Percentiles rank a stretch among this genome's conserved stretches.
Conservation (phyloP, 1,139 yeast genomes). For the Candida sanyaensis region DNA sequence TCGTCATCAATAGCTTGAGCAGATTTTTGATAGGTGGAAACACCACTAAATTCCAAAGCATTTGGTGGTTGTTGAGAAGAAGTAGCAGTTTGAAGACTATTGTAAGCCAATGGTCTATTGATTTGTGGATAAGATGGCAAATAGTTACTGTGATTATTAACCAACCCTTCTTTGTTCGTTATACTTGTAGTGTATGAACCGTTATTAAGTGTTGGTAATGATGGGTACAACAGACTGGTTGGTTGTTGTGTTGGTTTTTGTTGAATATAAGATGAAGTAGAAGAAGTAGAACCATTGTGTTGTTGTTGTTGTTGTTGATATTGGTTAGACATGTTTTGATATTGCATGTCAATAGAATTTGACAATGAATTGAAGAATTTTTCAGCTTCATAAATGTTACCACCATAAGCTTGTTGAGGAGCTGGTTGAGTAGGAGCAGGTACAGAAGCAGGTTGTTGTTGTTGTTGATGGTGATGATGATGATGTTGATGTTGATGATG, state of each 20-base stretch:
- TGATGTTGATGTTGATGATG: slow-evolving; percentile 12
- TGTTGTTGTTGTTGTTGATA: slow-evolving; percentile 14
- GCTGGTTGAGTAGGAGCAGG: slow-evolving; percentile 1
- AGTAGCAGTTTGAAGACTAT: slow-evolving; percentile 4
- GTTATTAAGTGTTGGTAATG: slow-evolving; percentile 25
- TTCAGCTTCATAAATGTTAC: slow-evolving; percentile 50
- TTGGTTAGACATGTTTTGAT: slow-evolving; percentile 22
- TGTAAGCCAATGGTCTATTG: slow-evolving; percentile 27
- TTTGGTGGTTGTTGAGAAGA: slow-evolving; percentile 18
- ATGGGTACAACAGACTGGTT: slow-evolving; percentile 28
- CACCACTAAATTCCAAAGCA: slow-evolving; percentile 41
- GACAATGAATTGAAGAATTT: slow-evolving; percentile 58
- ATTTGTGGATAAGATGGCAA: slow-evolving; percentile 35
- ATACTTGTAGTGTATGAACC: slow-evolving; percentile 9
- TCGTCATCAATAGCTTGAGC: slow-evolving; percentile 23
- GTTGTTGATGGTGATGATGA: slow-evolving; percentile 12
- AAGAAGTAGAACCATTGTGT: slow-evolving; percentile 8
- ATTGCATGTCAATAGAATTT: slow-evolving; percentile 48
- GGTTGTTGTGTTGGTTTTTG: slow-evolving; percentile 12
- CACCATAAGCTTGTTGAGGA: slow-evolving; percentile 7
- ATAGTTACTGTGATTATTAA: slow-evolving; percentile 23
- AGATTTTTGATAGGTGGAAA: slow-evolving; percentile 41
- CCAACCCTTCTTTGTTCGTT: slow-evolving; percentile 14
- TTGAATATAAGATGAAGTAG: slow-evolving; percentile 10
- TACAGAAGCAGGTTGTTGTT: slow-evolving; percentile 7